These are phyloP conservation scores for Kluyveromyces siamensis DNA, from an alignment of 805 yeast species.

Conservation along the genomic window DNA sequence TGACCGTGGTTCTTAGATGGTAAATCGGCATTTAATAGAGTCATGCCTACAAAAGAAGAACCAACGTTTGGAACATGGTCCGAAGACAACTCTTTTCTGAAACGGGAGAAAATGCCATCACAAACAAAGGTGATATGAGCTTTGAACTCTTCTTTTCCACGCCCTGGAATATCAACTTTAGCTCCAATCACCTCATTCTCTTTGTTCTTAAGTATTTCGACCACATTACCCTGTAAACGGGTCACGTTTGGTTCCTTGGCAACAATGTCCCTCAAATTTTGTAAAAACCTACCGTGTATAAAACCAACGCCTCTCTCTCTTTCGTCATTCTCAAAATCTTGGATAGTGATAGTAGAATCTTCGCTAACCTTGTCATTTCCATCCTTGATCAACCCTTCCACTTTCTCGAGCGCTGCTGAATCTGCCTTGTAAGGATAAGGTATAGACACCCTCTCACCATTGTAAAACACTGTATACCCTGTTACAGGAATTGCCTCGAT, in stretches of 20 bases:
- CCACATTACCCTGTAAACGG: conserved; percentile 76
- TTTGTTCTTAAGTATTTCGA: conserved; percentile 47
- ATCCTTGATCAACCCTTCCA: conserved; percentile 45
- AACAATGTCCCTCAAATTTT: conserved; percentile 67
- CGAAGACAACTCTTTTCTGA: conserved; percentile 64
- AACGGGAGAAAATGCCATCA: conserved; percentile 92
- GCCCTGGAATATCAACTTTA: conserved; percentile 41
- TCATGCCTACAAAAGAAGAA: conserved; percentile 82
- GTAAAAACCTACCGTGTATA: conserved; percentile 85
- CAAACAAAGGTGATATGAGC: conserved; percentile 69
- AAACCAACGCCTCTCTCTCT: conserved; percentile 71
- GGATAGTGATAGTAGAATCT: conserved; percentile 39
- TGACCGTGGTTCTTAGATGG: conserved; percentile 80
- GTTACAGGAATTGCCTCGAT: conserved; percentile 61
- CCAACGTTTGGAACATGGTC: conserved; percentile 57
- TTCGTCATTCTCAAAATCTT: conserved; percentile 51
- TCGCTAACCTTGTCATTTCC: conserved; percentile 49
- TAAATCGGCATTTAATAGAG: conserved; percentile 61
- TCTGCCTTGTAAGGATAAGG: conserved; percentile 64
- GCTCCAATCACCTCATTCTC: conserved; percentile 66
- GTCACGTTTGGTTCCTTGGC: conserved; percentile 64
- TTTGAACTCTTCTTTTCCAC: conserved; percentile 35
- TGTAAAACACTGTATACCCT: conserved; percentile 75
- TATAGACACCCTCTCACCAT: conserved; percentile 47
- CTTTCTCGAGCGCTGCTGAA: conserved; percentile 37